Evolutionary conservation across 2,329 filamentous ascomycete species (phyloP), one percentile per base, ranked within the genome.

Genomic region (Penicillium sp.): DNA sequence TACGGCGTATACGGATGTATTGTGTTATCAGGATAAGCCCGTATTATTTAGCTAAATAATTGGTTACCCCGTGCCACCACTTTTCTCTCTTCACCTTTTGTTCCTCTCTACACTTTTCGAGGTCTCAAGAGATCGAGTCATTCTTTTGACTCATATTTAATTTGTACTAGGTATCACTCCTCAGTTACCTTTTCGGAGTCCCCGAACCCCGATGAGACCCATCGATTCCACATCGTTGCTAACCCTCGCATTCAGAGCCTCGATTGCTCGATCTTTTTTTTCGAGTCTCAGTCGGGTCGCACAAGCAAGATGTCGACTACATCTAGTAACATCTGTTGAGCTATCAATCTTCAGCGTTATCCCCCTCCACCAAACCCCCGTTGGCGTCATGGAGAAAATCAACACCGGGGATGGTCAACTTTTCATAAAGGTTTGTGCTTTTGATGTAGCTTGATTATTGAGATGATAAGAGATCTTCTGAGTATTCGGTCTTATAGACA

Each of bases 351-450:
- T 67, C 67, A 68, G 67, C 68, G 61, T 73, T 69, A 66, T 67
- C 65, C 65, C 62, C 61, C 63, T 61, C 67, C 57, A 59, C 68
- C 61, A 63, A 63, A 67, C 28, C 37, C 61, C 61, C 61, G 52
- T 63, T 58, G 59, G 63, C 69, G 69, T 64, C 63, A 79, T 78
- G 77, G 77, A 79, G 73, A 77, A 77, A 67, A 69, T 78, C 54
- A 76, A 79, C 69, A 77, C 74, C 63, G 76, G 78, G 70, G 77
- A 79, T 74, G 77, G 77, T 67, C 76, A 78, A 67, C 73, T 77
- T 64, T 79, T 79, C 69, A 73, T 79, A 59, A 78, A 78, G 67
- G 77, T 78, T 45, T 38, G 53, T 55, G n/a, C 16, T 33, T 19
- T 16, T 43, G 22, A 25, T 40, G 7, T 16, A 28, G 11, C 33